Evolutionary conservation across 371 early-diverging fungal genomes (phyloP), one percentile per base, ranked within the genome.

Genomic region (Mortierella sp.): DNA sequence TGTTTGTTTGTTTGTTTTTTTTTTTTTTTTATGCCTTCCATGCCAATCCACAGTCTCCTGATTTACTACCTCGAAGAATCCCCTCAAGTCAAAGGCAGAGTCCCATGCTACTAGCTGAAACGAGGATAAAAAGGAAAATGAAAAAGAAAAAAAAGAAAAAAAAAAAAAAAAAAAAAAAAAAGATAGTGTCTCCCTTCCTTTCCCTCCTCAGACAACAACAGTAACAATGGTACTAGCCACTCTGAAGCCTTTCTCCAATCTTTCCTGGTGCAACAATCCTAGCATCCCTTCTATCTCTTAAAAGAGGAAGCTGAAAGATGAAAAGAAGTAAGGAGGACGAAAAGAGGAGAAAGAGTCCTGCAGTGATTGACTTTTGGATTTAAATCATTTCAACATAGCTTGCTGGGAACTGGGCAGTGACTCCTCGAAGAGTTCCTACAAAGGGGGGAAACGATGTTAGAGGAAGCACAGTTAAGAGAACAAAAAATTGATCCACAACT

Each of bases 361-460:
- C n/a, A n/a, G n/a, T n/a, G 37, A 9, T 21, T 53, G 9, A 21
- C 26, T 53, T 14, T n/a, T 23, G 43, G 21, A 23, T 4, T 19
- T 55, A 66, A 21, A 69, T 62, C 30, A 30, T 21, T 59, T 81
- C 70, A 4, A 96, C 94, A 82, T 96, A 97, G 65, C 88, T 92
- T 2, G 90, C 89, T 9, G 98, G 98, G 62, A 97, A 91, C 19
- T 91, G 86, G 0, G 97, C 98, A 12, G 83, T 83, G 7, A 80
- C 65, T 15, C 93, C 93, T 64, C 89, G 80, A 28, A 94, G 63
- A 58, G 82, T 84, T 19, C 93, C 93, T 86, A 81, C 62, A 37
- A 59, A 12, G 37, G 37, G 3, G 18, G 37, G 15, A 65, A 55
- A 16, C n/a, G 23, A 45, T 15, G 18, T 16, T 26, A n/a, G 21